Base-by-base conservation (phyloP, 1,139 yeast genomes). In the Saccharomyces hybrid region DNA sequence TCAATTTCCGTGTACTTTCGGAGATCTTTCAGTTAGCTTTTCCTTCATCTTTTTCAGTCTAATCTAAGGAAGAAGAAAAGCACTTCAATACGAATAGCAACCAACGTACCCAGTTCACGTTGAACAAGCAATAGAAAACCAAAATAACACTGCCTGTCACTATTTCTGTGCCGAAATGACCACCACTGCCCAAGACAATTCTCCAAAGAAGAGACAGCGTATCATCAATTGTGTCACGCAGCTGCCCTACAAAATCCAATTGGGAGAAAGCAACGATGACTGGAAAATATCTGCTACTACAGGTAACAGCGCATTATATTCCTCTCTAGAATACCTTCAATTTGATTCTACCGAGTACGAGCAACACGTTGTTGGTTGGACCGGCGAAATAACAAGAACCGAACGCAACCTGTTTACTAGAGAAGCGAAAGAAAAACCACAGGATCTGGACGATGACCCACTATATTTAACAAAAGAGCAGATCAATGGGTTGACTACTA, bases 291-390 rank as follows among this genome's bases (percentile, higher is more conserved):
- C 78, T 54, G 82, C 84, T 5, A 78, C 89, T 20, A 77, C 93
- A 27, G 98, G 98, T 1, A 87, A 88, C 64, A 84, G 95, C 13
- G 96, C 98, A 0, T 73, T 91, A 52, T 86, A 86, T 66, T 83
- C 96, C 6, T 83, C 95, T 4, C 80, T 87, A 59, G 77, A 77
- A 59, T 84, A 81, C 64, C 73, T 93, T 56, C 78, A 78, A 52
- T 50, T 62, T 41, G 80, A 83, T 51, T 82, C 81, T 49, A 79
- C 90, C 0, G 80, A 82, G 20, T 93, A 97, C 95, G 95, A 89
- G 61, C 84, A 91, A 50, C 88, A 89, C 60, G 73, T 89, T 56
- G 84, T 95, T 54, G 97, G 91, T 1, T 95, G 99, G 99, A 87
- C 97, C 0, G 99, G 99, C 28, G 98, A 90, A 70, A 75, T 90